phyloP scores from a whole-genome alignment of 2,329 filamentous ascomycete genomes.

The Huntiella moniliformis region DNA sequence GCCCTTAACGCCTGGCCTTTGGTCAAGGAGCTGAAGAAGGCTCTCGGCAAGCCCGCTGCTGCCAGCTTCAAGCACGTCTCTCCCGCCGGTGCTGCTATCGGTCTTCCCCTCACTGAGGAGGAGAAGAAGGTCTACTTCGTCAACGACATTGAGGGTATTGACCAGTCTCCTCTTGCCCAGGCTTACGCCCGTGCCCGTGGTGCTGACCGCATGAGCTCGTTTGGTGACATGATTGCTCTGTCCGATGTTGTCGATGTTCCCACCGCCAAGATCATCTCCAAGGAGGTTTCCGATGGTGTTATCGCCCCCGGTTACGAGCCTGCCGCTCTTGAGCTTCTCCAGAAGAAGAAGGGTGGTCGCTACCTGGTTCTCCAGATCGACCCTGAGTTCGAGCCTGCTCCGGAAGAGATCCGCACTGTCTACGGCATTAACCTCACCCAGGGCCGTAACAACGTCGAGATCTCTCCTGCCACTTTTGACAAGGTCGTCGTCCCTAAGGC shows the following conservation, averaged over 20 bases:
- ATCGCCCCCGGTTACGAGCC: slow-evolving; percentile 75
- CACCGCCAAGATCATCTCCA: slow-evolving; percentile 92
- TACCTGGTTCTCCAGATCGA: slow-evolving; percentile 96
- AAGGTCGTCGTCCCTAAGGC: slow-evolving; percentile 77
- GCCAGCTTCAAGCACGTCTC: slow-evolving; percentile 99
- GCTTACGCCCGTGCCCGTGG: slow-evolving; percentile 91
- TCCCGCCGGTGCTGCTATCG: slow-evolving; percentile 86
- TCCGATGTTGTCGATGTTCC: slow-evolving; percentile 79
- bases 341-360: slow-evolving; percentile 96
- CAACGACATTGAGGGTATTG: slow-evolving; percentile 78
- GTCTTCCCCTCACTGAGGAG: slow-evolving; percentile 63
- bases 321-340: slow-evolving; percentile 75
- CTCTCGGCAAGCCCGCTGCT: slow-evolving; percentile 72
- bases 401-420: slow-evolving; percentile 70
- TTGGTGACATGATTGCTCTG: slow-evolving; percentile 88
- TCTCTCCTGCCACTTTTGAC: slow-evolving; percentile 70
- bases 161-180: slow-evolving; percentile 70
- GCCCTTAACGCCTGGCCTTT: slow-evolving; percentile 92
- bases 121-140: slow-evolving; percentile 99
- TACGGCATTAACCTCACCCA: slow-evolving; percentile 81
- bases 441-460: slow-evolving; percentile 78
- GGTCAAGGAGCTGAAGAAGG: slow-evolving; percentile 86
- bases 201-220: slow-evolving; percentile 96
- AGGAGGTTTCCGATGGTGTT: slow-evolving; percentile 93
- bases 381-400: slow-evolving; percentile 59